Conservation (phyloP, 805 yeast genomes). For the Monosporozyma aerobia region DNA sequence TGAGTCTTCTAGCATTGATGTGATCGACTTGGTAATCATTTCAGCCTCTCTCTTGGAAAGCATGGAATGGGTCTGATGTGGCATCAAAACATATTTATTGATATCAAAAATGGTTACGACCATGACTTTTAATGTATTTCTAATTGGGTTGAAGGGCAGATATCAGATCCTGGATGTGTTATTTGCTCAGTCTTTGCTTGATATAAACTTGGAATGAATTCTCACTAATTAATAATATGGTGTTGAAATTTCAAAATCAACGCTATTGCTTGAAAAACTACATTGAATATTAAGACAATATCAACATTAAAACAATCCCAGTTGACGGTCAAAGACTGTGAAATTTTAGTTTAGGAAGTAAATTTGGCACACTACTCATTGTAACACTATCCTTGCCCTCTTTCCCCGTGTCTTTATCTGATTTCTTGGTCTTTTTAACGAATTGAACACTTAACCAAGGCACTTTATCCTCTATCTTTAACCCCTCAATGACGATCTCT, state of each 20-base stretch:
- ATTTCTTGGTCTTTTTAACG: conserved; percentile 2
- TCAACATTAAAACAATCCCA: background rate
- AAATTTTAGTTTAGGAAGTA: conserved; percentile 20
- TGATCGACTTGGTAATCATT: conserved; percentile 13
- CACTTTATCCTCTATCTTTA: conserved; percentile 22
- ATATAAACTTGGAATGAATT: background rate
- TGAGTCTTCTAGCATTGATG: conserved; percentile 14
- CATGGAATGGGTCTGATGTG: conserved; percentile 19
- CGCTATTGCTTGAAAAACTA: background rate
- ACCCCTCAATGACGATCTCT: conserved; percentile 44
- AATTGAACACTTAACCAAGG: conserved; percentile 28
- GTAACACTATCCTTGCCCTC: background rate
- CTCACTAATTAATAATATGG: background rate
- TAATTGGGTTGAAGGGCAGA: background rate
- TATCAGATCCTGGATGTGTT: background rate
- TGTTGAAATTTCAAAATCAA: background rate
- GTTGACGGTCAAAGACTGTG: conserved; percentile 13
- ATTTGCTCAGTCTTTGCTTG: background rate
- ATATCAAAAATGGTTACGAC: conserved; percentile 6
- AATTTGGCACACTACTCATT: conserved; percentile 11
- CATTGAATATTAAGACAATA: too few relatives aligned
- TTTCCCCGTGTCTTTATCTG: background rate
- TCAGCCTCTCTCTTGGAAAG: conserved; percentile 22
- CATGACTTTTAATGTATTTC: background rate
- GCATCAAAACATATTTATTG: conserved; percentile 11